Base-by-base conservation (phyloP, 305 asterid genomes). In the Fraxinus greggii region DNA sequence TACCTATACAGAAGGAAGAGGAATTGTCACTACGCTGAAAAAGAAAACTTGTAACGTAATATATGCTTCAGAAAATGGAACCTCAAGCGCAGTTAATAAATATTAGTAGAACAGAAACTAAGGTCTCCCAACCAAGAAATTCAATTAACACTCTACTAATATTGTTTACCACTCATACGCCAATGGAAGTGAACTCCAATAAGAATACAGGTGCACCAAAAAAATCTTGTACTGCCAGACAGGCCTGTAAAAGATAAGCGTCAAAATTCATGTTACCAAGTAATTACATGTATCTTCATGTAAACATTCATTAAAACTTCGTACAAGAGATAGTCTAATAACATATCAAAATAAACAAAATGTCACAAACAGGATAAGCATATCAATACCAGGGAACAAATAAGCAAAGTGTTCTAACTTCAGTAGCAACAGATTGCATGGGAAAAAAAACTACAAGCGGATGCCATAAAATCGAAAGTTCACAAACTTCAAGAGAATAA, bases 191-290 rank as follows among this genome's bases (percentile, higher is more conserved):
- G 95, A 84, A 83, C 87, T 88, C 99, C 99, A 97, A 85, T 86
- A 88, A 81, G 99, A 92, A 91, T 97, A 97, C 87, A 97, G 90
- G 89, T 97, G 98, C 90, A 93, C 88, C 93, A 97, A 83, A 42
- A 90, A 81, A 84, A 95, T 86, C 92, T 97, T 97, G 88, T 97
- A 91, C 91, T 95, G 99, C 90, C 90, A 95, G 67, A 93, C 92
- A 86, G 85, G 81, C 88, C 99, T 97, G 97, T 86, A 45, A 79
- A 80, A 85, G 72, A 89, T 40, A 78, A 48, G 42, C 33, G 61
- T 76, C 38, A 59, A 83, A 79, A 33, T 75, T 45, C 77, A 70
- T 54, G 81, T 82, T 32, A 84, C 80, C 15, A 70, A 42, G 48
- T 26, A 56, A 79, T 13, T 38, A 21, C 9, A 8, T n/a, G 59